Evolutionary conservation across 139 green algal genomes (phyloP).

Genomic region (Chlorella sp.): DNA sequence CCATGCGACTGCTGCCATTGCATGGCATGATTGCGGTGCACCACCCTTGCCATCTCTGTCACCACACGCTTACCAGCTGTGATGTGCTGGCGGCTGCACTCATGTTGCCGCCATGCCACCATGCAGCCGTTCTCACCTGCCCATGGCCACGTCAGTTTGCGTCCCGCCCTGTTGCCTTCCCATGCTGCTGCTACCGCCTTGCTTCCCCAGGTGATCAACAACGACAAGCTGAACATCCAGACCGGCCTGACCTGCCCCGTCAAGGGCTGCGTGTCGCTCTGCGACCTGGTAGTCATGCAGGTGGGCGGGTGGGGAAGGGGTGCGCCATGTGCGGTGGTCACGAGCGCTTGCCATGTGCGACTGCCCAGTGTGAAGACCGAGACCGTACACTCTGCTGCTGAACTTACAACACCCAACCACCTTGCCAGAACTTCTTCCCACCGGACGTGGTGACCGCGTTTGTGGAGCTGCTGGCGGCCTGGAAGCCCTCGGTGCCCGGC

Average conservation of each 20-base stretch:
- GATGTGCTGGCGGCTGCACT: no score
- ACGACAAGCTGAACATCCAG: slow-evolving; percentile 87
- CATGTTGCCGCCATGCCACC: no score
- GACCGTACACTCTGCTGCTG: no score
- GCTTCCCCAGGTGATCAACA: slow-evolving; percentile 82
- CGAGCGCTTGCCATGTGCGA: no score
- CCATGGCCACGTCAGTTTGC: no score
- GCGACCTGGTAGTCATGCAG: slow-evolving; percentile 29
- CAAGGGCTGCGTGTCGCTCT: background rate
- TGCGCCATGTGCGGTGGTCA: no score
- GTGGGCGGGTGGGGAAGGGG: background rate
- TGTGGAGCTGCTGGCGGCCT: slow-evolving; percentile 5
- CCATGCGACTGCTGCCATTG: no score
- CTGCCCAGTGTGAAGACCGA: no score
- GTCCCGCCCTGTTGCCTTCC: no score
- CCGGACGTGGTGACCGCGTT: slow-evolving; percentile 13
- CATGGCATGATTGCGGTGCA: no score
- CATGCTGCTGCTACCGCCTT: background rate
- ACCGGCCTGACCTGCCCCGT: slow-evolving; percentile 58
- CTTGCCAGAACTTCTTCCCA: slow-evolving; percentile 21
- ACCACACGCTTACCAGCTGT: background rate
- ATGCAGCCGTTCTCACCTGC: no score
- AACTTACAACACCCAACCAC: no score
- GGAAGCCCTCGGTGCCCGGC: background rate
- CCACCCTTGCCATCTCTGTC: background rate